Evolutionary conservation across 345 rosid genomes (phyloP).

Genomic region (Triadica sebifera): DNA sequence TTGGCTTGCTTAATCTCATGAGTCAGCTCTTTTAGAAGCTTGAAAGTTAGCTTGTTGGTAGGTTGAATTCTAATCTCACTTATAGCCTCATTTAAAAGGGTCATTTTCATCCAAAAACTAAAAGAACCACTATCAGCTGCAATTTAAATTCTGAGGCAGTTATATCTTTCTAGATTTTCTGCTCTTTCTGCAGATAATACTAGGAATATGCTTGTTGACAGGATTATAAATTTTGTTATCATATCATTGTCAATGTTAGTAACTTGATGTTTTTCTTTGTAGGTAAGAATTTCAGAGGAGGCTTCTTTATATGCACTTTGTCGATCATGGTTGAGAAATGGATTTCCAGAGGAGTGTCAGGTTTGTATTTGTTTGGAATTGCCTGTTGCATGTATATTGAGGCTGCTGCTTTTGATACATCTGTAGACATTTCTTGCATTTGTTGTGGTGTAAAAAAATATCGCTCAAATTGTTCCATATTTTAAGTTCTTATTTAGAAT

Average conservation of each 20-base stretch:
- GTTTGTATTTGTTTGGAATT: slow-evolving; percentile 41
- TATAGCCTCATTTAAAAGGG: too few species aligned
- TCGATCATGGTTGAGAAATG: slow-evolving; percentile 93
- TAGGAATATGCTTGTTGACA: background rate
- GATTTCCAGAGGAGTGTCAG: slow-evolving; percentile 64
- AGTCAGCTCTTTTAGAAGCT: too few species aligned
- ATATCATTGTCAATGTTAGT: background rate
- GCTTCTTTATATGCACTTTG: slow-evolving; percentile 80
- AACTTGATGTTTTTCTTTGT: slow-evolving; percentile 5
- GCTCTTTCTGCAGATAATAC: background rate
- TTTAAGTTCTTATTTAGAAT: too few species aligned
- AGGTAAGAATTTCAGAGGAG: slow-evolving; percentile 72
- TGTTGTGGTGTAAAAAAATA: background rate
- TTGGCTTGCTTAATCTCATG: too few species aligned
- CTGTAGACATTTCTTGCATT: background rate
- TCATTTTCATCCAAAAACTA: background rate
- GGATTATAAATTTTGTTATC: background rate
- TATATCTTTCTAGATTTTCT: background rate
- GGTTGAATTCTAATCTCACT: too few species aligned
- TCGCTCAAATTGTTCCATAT: background rate
- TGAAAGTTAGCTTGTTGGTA: too few species aligned
- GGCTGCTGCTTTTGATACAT: background rate
- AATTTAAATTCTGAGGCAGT: background rate
- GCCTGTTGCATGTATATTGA: background rate
- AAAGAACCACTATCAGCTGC: background rate